Evolutionary conservation across 352 stramenopile species (phyloP).

Genomic region (Phytopythium oedochilum): DNA sequence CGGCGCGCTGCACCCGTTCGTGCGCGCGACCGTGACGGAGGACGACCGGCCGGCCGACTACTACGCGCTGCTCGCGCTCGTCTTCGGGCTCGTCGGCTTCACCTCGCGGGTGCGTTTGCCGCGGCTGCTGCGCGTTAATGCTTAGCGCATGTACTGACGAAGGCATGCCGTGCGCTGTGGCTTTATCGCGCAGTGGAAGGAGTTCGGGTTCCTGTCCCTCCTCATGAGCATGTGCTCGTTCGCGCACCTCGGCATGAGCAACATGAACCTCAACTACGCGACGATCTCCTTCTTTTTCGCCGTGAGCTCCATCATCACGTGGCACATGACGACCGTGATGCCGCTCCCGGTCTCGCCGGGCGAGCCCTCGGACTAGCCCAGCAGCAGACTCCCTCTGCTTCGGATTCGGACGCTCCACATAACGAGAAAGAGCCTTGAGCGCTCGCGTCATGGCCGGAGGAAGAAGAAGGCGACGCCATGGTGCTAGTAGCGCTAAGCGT

Average conservation of each 20-base stretch:
- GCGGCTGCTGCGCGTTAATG: not conserved
- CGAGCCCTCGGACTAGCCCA: not conserved
- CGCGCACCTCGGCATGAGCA: slow-evolving; percentile 46
- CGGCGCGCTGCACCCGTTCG: slow-evolving; percentile 64
- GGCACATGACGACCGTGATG: slow-evolving; percentile 42
- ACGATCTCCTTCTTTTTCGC: slow-evolving; percentile 80
- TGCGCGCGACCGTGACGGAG: slow-evolving; percentile 44
- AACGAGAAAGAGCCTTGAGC: too few relatives aligned
- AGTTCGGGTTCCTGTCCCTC: slow-evolving; percentile 59
- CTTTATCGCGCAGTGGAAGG: slow-evolving; percentile 70
- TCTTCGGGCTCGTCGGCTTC: slow-evolving; percentile 54
- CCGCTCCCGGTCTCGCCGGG: slow-evolving; percentile 2
- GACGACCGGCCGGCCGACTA: slow-evolving; percentile 37
- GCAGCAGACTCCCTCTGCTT: too few relatives aligned
- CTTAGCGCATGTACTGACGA: not conserved
- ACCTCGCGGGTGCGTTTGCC: slow-evolving; percentile 44
- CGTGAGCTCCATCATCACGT: slow-evolving; percentile 56
- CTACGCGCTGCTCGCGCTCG: slow-evolving; percentile 65
- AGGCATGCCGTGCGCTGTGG: not conserved
- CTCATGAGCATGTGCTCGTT: slow-evolving; percentile 64
- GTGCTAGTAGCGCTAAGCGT: not conserved
- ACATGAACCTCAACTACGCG: slow-evolving; percentile 59
- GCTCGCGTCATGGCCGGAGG: not conserved
- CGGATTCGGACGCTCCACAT: too few relatives aligned
- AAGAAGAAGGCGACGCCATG: not conserved